These are phyloP conservation scores for Fagopyrum esculentum DNA, from an alignment of 148 eudicot genomes.

Conservation along the genomic window DNA sequence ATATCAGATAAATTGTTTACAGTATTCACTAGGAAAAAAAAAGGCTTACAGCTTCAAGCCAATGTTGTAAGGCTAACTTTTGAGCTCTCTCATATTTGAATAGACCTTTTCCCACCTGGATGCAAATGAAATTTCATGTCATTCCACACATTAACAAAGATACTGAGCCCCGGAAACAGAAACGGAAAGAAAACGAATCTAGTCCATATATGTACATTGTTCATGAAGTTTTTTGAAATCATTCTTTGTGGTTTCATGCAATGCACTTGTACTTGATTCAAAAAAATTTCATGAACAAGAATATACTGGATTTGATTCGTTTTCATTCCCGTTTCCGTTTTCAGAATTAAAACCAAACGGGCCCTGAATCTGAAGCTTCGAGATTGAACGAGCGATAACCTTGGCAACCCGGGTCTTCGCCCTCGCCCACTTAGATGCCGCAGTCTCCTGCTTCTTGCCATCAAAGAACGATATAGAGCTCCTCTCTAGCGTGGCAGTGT, in stretches of 20 bases:
- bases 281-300: no score
- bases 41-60: constrained; percentile 19
- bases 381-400: neutral
- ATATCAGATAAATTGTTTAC: neutral
- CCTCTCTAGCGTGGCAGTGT: constrained; percentile 13
- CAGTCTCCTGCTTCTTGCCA: constrained; percentile 14
- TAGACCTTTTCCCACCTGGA: constrained; percentile 19
- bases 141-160: neutral
- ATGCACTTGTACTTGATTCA: no score
- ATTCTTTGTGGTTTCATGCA: no score
- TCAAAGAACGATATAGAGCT: constrained; percentile 19
- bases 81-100: constrained; percentile 18
- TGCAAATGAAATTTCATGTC: neutral
- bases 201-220: no score
- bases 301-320: no score
- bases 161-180: no score
- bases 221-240: no score
- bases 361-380: neutral
- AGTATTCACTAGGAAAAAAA: neutral
- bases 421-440: constrained; percentile 15
- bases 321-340: no score
- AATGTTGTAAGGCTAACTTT: constrained; percentile 20
- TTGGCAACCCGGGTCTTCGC: constrained; percentile 17
- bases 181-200: no score
- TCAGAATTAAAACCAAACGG: no score